These are phyloP conservation scores for Leishmania amazonensis DNA, from an alignment of 208 protist genomes.

Conservation along the genomic window DNA sequence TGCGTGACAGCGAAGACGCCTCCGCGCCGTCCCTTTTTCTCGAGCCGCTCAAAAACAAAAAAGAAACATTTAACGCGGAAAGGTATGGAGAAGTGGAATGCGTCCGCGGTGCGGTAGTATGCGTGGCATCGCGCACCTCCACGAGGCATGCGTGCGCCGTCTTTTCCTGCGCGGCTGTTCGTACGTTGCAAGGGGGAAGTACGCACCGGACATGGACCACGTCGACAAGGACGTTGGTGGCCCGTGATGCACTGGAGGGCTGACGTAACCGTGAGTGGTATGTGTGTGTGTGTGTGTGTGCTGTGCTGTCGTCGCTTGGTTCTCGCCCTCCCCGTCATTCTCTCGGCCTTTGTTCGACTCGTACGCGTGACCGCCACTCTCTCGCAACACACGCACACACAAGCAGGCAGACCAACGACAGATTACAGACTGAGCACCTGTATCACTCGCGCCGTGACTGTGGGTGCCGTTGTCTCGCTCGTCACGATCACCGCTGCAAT, in stretches of 20 bases:
- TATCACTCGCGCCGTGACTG: too few relatives aligned
- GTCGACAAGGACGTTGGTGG: neutral
- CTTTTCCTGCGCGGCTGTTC: neutral
- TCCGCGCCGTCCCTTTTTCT: neutral
- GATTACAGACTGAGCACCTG: too few relatives aligned
- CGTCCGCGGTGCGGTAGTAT: neutral
- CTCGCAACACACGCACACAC: neutral
- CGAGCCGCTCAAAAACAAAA: neutral
- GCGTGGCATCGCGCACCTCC: neutral
- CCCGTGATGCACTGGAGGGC: neutral
- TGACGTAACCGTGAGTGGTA: neutral
- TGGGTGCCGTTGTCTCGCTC: neutral
- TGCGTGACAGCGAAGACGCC: neutral
- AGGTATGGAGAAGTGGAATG: neutral
- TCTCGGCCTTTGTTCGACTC: neutral
- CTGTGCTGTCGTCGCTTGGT: neutral
- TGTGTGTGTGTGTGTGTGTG: slow-evolving; percentile 9
- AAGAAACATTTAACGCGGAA: neutral
- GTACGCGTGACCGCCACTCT: neutral
- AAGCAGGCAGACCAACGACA: neutral
- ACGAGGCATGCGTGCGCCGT: neutral
- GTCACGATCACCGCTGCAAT: neutral
- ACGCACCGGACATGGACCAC: neutral
- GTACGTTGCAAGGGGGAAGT: neutral
- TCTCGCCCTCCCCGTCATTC: neutral